Evolutionary conservation across 805 yeast species (phyloP), one percentile per base, ranked within the genome.

Genomic region (Kazachstania psychrophila): DNA sequence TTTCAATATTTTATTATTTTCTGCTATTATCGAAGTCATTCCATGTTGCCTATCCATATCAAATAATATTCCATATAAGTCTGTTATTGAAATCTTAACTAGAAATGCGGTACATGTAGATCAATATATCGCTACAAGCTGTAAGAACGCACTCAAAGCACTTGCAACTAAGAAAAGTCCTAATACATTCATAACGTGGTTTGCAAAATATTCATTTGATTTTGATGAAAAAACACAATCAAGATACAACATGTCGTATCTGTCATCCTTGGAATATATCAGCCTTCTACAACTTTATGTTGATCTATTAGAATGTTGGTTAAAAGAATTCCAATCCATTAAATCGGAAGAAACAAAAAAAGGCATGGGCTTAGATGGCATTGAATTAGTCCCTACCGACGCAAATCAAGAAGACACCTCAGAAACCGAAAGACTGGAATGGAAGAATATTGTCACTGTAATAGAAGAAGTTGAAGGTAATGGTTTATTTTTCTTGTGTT

Each of bases 381-480:
- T 48, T 19, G 49, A 47, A 28, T 39, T 57, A 19, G 41, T 51
- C 16, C 43, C 48, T 11, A 39, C 42, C 5, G 53, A 46, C 19
- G 34, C 31, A 11, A 44, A 43, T 15, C 11, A 37, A 1, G 58
- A 49, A 5, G 58, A 54, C 5, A 40, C 46, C 14, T 49, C 52
- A 6, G 58, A 55, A n/a, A 60, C 69, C 6, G 87, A 81, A 43
- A 83, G 77, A 39, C 57, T 83, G 25, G 89, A 83, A 51, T 68
- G 85, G 71, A 84, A 83, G 46, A 77, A 76, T 32, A 76, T 86
- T 13, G 77, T 85, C 43, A 81, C 95, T 0, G 80, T 83, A 0
- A 79, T 92, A 32, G 97, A 92, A 58, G 96, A 89, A 43, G 84
- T 89, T 8, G 98, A 92, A 59, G 96, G 98, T 0, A 85, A 88